phyloP scores from a whole-genome alignment of 768 basidiomycete genomes.

The Podaxis carcinomalis region DNA sequence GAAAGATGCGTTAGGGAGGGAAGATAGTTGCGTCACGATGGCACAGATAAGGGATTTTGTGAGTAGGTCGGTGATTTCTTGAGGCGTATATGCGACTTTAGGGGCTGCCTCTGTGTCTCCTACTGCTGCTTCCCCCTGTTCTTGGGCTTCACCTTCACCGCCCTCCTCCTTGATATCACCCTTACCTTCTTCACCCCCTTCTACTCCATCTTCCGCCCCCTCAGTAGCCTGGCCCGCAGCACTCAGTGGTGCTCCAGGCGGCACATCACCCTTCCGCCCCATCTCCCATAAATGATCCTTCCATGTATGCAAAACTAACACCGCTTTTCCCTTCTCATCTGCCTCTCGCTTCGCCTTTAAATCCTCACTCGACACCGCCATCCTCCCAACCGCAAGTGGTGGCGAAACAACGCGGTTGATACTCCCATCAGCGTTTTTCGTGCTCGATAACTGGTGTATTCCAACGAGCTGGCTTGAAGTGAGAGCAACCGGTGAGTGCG shows the following conservation, averaged over 20 bases:
- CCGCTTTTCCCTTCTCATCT: constrained; percentile 72
- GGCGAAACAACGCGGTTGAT: constrained; percentile 33
- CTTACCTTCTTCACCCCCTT: not conserved
- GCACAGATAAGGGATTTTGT: constrained; percentile 63
- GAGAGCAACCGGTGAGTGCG: constrained; percentile 37
- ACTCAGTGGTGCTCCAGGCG: constrained; percentile 30
- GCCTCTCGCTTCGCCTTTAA: constrained; percentile 30
- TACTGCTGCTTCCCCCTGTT: not conserved
- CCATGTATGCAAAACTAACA: constrained; percentile 69
- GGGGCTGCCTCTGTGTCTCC: constrained; percentile 1
- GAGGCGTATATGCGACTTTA: constrained; percentile 23
- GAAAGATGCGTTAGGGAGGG: constrained; percentile 50
- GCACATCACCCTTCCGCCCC: constrained; percentile 59
- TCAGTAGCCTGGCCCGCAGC: constrained; percentile 12
- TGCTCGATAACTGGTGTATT: constrained; percentile 46
- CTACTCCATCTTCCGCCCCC: constrained; percentile 15
- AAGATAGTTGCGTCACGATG: constrained; percentile 44
- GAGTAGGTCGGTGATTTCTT: constrained; percentile 57
- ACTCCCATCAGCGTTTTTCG: constrained; percentile 20
- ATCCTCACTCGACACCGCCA: constrained; percentile 53
- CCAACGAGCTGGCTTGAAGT: constrained; percentile 52
- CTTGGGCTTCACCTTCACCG: not conserved
- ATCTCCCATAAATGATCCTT: constrained; percentile 73
- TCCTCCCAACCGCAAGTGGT: constrained; percentile 73
- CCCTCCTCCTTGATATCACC: not conserved